Percentiles rank a stretch among this genome's conserved stretches.
phyloP scores from a whole-genome alignment of 2,329 filamentous ascomycete species.

The Cladophialophora chaetospira region DNA sequence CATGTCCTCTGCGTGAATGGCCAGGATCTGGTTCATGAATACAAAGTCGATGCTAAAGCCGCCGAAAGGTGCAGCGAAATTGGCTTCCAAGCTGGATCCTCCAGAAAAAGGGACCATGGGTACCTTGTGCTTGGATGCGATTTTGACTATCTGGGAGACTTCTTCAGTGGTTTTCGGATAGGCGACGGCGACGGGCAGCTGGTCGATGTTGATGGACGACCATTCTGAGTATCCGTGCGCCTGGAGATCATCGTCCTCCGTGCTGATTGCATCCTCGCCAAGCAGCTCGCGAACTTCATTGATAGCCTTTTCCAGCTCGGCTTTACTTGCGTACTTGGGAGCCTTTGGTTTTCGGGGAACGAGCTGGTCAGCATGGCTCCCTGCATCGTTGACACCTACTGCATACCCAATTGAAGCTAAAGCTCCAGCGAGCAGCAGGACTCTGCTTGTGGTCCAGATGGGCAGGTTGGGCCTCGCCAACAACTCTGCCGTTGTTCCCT shows the following conservation, averaged over 20 bases:
- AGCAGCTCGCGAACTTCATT: conserved; percentile 55
- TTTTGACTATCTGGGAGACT: conserved; percentile 64
- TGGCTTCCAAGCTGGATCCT: conserved; percentile 82
- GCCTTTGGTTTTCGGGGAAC: conserved; percentile 33
- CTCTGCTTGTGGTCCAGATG: conserved; percentile 49
- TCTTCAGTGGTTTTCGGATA: conserved; percentile 67
- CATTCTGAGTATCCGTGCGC: conserved; percentile 70
- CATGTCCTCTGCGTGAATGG: conserved; percentile 83
- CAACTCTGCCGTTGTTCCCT: conserved; percentile 2
- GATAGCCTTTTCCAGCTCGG: conserved; percentile 52
- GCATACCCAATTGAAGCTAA: conserved; percentile 56
- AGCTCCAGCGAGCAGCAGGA: conserved; percentile 52
- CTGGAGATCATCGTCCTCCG: conserved; percentile 65
- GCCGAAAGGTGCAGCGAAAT: conserved; percentile 83
- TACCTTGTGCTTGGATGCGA: conserved; percentile 77
- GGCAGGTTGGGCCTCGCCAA: conserved; percentile 15
- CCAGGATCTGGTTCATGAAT: conserved; percentile 79
- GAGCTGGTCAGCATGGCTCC: conserved; percentile 35
- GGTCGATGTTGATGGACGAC: conserved; percentile 67
- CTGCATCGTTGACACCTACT: conserved; percentile 49
- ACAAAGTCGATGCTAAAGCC: conserved; percentile 89
- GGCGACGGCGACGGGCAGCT: conserved; percentile 64
- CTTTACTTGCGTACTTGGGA: conserved; percentile 42
- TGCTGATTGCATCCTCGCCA: conserved; percentile 63
- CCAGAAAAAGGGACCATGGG: conserved; percentile 88